Evolutionary conservation across 2,329 filamentous ascomycete species (phyloP).

Genomic region (Trichoderma gracile): DNA sequence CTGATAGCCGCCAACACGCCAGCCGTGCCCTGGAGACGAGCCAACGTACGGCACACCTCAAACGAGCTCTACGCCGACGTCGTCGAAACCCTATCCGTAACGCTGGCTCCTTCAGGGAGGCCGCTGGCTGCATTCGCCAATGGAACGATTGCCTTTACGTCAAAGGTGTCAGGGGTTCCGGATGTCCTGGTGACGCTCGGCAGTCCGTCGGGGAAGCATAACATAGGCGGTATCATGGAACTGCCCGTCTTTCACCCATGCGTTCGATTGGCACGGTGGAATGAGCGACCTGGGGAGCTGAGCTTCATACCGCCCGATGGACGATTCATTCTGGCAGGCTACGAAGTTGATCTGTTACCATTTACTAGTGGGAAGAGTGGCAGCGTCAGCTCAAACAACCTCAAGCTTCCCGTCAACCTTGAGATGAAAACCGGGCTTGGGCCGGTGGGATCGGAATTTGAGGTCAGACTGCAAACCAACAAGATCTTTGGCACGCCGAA

Average conservation of each 20-base stretch:
- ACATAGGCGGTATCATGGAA: slow-evolving; percentile 73
- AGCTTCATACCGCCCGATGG: slow-evolving; percentile 96
- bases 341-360: slow-evolving; percentile 88
- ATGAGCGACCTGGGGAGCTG: slow-evolving; percentile 83
- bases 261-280: slow-evolving; percentile 87
- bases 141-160: slow-evolving; percentile 91
- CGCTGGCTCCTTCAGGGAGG: slow-evolving; percentile 84
- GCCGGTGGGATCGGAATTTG: slow-evolving; percentile 76
- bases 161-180: slow-evolving; percentile 91
- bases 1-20: slow-evolving; percentile 50
- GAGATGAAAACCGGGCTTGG: slow-evolving; percentile 83
- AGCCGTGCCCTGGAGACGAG: slow-evolving; percentile 80
- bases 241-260: slow-evolving; percentile 96
- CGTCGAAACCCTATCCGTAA: slow-evolving; percentile 85
- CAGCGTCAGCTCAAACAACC: slow-evolving; percentile 57
- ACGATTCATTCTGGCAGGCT: slow-evolving; percentile 87
- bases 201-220: slow-evolving; percentile 77
- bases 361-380: slow-evolving; percentile 60
- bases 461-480: slow-evolving; percentile 74
- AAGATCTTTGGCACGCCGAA: slow-evolving; percentile 57
- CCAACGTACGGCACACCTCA: slow-evolving; percentile 91
- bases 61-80: slow-evolving; percentile 98
- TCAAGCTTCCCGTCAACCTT: slow-evolving; percentile 79
- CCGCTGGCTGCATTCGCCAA: slow-evolving; percentile 84
- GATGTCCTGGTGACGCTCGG: slow-evolving; percentile 82